Percentiles rank a stretch among this genome's conserved stretches.
phyloP scores from a whole-genome alignment of 1,284 basidiomycete species.

The Violaceomyces palustris region DNA sequence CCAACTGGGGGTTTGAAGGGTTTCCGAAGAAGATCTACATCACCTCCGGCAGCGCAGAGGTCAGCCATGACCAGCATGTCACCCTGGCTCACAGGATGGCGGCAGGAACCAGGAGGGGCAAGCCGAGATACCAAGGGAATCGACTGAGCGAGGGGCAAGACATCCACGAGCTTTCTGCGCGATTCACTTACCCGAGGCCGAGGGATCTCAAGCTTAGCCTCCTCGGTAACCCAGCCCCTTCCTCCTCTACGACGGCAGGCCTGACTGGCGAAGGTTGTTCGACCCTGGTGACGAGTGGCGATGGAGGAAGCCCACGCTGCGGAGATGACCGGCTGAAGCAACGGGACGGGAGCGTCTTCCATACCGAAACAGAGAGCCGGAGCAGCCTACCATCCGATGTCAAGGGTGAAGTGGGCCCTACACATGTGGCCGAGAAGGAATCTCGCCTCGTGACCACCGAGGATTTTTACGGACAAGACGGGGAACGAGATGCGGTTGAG shows the following conservation, averaged over 20 bases:
- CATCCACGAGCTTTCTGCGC: constrained; percentile 22
- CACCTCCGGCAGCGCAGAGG: constrained; percentile 39
- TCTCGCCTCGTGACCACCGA: too few relatives aligned
- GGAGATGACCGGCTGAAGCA: too few relatives aligned
- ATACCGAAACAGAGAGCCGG: too few relatives aligned
- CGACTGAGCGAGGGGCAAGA: constrained; percentile 14
- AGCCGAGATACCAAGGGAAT: constrained; percentile 35
- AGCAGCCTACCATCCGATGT: too few relatives aligned
- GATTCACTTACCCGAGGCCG: constrained; percentile 30
- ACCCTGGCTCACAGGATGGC: constrained; percentile 46
- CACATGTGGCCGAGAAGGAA: too few relatives aligned
- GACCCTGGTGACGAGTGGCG: background rate
- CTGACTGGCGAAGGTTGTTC: background rate
- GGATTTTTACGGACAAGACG: too few relatives aligned
- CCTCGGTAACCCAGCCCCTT: background rate
- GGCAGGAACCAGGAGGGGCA: constrained; percentile 21
- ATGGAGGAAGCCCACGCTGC: too few relatives aligned
- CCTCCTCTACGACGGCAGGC: background rate
- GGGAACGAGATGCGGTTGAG: too few relatives aligned
- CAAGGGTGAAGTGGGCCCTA: too few relatives aligned
- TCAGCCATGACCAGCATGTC: constrained; percentile 45
- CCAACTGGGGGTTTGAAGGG: constrained; percentile 41
- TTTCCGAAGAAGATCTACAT: constrained; percentile 41
- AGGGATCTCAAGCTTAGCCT: constrained; percentile 12
- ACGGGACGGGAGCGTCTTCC: too few relatives aligned